These are phyloP conservation scores for Sophora flavescens DNA, from an alignment of 306 rosid species.

Conservation along the genomic window DNA sequence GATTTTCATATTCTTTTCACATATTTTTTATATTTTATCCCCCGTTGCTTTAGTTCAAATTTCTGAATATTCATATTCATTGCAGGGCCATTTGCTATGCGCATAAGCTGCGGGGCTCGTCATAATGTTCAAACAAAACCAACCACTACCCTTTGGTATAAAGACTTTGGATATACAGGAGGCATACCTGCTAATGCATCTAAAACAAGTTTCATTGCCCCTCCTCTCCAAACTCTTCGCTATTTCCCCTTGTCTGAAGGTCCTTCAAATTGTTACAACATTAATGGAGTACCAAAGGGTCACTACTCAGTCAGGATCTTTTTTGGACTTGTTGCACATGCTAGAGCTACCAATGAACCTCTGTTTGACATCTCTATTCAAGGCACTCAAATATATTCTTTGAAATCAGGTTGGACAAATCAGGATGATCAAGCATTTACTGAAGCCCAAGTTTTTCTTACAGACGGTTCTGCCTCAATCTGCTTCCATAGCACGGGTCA, in stretches of 20 bases:
- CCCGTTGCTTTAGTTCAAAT: constrained; percentile 24
- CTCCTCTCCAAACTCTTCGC: constrained; percentile 82
- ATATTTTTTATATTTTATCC: neutral
- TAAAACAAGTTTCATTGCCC: constrained; percentile 66
- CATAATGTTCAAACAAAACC: constrained; percentile 71
- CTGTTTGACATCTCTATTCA: constrained; percentile 87
- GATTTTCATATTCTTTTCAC: constrained; percentile 27
- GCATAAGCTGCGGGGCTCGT: constrained; percentile 92
- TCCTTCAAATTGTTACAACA: constrained; percentile 87
- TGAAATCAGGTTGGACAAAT: constrained; percentile 89
- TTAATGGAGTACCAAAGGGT: constrained; percentile 79
- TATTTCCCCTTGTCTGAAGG: constrained; percentile 86
- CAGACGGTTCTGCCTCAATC: constrained; percentile 72
- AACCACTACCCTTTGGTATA: constrained; percentile 79
- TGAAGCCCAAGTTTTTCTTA: constrained; percentile 74
- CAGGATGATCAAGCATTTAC: constrained; percentile 80
- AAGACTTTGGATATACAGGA: constrained; percentile 94
- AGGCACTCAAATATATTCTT: constrained; percentile 81
- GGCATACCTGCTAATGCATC: constrained; percentile 87
- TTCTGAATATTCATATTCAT: constrained; percentile 33
- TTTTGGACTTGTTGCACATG: constrained; percentile 68
- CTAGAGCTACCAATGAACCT: constrained; percentile 71
- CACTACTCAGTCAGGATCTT: constrained; percentile 85
- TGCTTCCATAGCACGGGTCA: constrained; percentile 99
- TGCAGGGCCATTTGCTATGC: constrained; percentile 87